Evolutionary conservation across 306 rosid genomes (phyloP).

Genomic region (Medicago lupulina): DNA sequence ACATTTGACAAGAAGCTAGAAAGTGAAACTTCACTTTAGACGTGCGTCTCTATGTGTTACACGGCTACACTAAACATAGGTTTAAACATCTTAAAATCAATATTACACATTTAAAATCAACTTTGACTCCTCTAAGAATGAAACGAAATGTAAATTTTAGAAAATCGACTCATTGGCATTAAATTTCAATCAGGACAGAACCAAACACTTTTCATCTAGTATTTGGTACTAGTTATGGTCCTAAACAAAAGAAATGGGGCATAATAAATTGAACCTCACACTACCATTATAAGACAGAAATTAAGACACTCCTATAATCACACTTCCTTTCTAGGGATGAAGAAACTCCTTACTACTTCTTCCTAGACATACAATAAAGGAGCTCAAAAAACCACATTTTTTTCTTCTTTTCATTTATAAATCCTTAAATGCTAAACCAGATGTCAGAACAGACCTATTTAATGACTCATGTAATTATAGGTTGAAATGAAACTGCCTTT

Average conservation of each 20-base stretch:
- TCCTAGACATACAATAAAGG: constrained; percentile 43
- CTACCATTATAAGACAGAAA: too few relatives aligned
- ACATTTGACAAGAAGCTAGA: too few relatives aligned
- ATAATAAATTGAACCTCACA: constrained; percentile 44
- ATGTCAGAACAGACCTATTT: constrained; percentile 47
- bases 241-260: constrained; percentile 38
- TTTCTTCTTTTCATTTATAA: constrained; percentile 34
- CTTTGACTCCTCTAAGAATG: too few relatives aligned
- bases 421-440: constrained; percentile 54
- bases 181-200: neutral
- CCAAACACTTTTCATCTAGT: neutral
- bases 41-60: too few relatives aligned
- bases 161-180: too few relatives aligned
- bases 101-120: too few relatives aligned
- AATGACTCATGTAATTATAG: constrained; percentile 38
- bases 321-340: constrained; percentile 48
- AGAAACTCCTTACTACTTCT: constrained; percentile 46
- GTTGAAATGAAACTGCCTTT: constrained; percentile 37
- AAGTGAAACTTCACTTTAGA: too few relatives aligned
- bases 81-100: too few relatives aligned
- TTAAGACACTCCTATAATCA: constrained; percentile 42
- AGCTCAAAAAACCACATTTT: constrained; percentile 43
- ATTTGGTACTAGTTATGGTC: constrained; percentile 22
- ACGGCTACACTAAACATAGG: too few relatives aligned
- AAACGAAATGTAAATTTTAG: too few relatives aligned